A percentile compares a stretch with the other conserved stretches of the same genome.
These are phyloP conservation scores for Plasmodium fragile DNA, from an alignment of 169 alveolate species.

Conservation along the genomic window DNA sequence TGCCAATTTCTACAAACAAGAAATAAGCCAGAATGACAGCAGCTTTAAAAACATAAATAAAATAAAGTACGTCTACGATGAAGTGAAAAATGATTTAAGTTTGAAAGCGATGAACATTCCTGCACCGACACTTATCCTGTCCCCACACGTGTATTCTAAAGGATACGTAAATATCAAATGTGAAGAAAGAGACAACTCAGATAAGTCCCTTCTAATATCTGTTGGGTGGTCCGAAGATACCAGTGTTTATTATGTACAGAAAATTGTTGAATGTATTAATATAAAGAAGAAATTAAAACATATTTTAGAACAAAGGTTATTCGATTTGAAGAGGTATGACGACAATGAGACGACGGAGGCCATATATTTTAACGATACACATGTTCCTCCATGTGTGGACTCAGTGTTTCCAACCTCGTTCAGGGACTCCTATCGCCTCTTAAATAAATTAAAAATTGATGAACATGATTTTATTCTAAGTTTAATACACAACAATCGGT, in stretches of 20 bases:
- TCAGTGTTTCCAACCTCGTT: neutral
- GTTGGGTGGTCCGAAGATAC: constrained; percentile 74
- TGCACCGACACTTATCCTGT: constrained; percentile 23
- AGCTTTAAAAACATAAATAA: constrained; percentile 51
- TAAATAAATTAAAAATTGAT: constrained; percentile 65
- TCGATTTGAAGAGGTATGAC: constrained; percentile 21
- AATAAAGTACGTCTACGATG: constrained; percentile 38
- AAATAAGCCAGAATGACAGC: constrained; percentile 31
- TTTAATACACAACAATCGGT: constrained; percentile 24
- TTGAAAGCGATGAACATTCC: constrained; percentile 39
- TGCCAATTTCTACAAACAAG: constrained; percentile 21
- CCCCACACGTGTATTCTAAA: constrained; percentile 48
- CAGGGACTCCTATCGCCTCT: constrained; percentile 23
- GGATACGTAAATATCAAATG: constrained; percentile 70
- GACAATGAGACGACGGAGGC: neutral
- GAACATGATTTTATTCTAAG: constrained; percentile 42
- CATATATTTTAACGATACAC: neutral
- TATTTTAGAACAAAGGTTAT: constrained; percentile 28
- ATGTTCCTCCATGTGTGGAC: neutral
- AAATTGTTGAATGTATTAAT: constrained; percentile 59
- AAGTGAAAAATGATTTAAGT: constrained; percentile 33
- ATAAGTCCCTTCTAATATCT: constrained; percentile 50
- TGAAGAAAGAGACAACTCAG: constrained; percentile 36
- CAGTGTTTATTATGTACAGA: constrained; percentile 60
- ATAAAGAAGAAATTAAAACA: constrained; percentile 46